Conservation (phyloP, 768 basidiomycete genomes). For the Boletus edulis region DNA sequence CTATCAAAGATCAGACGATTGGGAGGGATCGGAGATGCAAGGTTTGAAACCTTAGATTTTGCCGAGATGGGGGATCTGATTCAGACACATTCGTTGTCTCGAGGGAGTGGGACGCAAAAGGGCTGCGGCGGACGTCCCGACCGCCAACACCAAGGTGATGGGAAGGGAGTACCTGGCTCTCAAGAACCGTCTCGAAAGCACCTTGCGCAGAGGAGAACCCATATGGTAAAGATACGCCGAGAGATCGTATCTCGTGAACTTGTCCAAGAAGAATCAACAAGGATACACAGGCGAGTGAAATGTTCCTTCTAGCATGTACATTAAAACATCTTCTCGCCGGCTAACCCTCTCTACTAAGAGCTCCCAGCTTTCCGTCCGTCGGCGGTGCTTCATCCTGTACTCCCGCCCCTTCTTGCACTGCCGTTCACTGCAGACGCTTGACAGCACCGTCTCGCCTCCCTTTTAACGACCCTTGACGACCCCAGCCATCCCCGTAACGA, state of each 20-base stretch:
- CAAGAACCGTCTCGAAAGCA: conserved; percentile 18
- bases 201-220: conserved; percentile 23
- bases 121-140: conserved; percentile 1
- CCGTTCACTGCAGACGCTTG: neutral
- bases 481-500: neutral
- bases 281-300: conserved; percentile 27
- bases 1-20: conserved; percentile 24
- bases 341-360: neutral
- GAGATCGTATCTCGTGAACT: conserved; percentile 18
- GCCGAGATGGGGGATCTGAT: conserved; percentile 21
- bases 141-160: too few relatives aligned
- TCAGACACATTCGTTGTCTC: neutral
- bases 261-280: conserved; percentile 27
- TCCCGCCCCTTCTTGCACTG: conserved; percentile 1
- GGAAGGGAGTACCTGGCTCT: conserved; percentile 15
- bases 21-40: conserved; percentile 30
- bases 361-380: conserved; percentile 4
- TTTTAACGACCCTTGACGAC: conserved; percentile 33
- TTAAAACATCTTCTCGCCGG: conserved; percentile 18
- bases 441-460: conserved; percentile 2
- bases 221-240: conserved; percentile 33
- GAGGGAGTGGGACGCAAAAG: neutral
- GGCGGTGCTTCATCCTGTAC: conserved; percentile 19
- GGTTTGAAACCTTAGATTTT: conserved; percentile 32
- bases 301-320: conserved; percentile 11